Evolutionary conservation across 768 basidiomycete species (phyloP).

Genomic region (Exsudoporus frostii): DNA sequence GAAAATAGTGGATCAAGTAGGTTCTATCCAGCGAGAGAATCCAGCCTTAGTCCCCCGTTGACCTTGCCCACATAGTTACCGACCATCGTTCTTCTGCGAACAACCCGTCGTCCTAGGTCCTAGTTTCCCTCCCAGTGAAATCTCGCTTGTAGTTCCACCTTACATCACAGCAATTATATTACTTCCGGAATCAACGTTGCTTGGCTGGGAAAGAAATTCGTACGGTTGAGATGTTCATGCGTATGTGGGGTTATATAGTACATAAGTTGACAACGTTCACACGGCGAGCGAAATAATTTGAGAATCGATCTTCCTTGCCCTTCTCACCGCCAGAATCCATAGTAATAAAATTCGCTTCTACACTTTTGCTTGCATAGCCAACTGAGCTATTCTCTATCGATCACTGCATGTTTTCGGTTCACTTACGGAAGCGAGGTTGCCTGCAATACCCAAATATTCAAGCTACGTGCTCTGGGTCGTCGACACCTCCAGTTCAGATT

Average conservation of each 20-base stretch:
- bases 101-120: neutral
- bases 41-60: neutral
- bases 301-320: neutral
- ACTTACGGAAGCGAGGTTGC: neutral
- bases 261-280: too few relatives aligned
- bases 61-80: neutral
- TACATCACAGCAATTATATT: neutral
- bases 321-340: neutral
- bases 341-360: neutral
- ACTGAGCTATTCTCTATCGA: too few relatives aligned
- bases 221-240: neutral
- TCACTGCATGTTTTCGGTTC: neutral
- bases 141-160: neutral
- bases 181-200: neutral
- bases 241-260: neutral
- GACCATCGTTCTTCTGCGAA: neutral
- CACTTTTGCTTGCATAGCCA: neutral
- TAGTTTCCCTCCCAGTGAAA: neutral
- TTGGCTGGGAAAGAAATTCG: too few relatives aligned
- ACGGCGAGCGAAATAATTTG: too few relatives aligned
- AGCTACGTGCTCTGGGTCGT: neutral
- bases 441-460: too few relatives aligned
- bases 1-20: constrained; percentile 2
- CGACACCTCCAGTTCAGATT: neutral
- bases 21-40: neutral